These are phyloP conservation scores for Lentithecium fluviatile DNA, from an alignment of 495 filamentous ascomycete genomes.

Conservation along the genomic window DNA sequence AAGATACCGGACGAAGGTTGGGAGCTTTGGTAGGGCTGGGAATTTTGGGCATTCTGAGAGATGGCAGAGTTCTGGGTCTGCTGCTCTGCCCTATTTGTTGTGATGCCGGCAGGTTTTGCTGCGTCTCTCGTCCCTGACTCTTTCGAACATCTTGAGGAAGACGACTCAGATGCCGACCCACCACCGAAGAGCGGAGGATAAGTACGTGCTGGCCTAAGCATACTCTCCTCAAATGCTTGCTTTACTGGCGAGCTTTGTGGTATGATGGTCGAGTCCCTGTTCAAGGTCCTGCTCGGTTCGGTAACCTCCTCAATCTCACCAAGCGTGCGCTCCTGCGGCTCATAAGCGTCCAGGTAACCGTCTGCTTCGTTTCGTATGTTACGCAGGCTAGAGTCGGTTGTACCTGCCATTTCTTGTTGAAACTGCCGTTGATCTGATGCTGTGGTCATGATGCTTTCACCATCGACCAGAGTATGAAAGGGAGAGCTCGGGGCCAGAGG, in stretches of 20 bases:
- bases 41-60: too few species aligned
- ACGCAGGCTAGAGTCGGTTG: constrained; percentile 24
- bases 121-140: not conserved
- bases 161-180: too few species aligned
- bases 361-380: constrained; percentile 29
- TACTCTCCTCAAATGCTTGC: constrained; percentile 12
- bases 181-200: constrained; percentile 26
- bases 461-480: constrained; percentile 26
- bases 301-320: constrained; percentile 30
- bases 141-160: too few species aligned
- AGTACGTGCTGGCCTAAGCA: constrained; percentile 13
- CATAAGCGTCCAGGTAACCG: constrained; percentile 13
- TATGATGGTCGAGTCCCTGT: not conserved
- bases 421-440: constrained; percentile 22
- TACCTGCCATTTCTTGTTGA: constrained; percentile 13
- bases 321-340: constrained; percentile 21
- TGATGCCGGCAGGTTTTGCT: not conserved
- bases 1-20: constrained; percentile 17
- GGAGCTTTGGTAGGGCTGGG: too few species aligned
- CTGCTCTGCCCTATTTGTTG: not conserved
- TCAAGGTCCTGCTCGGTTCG: constrained; percentile 10
- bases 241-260: constrained; percentile 14
- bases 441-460: not conserved
- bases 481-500: constrained; percentile 22
- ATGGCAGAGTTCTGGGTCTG: too few species aligned